Evolutionary conservation across 164 flowering plant genomes (phyloP).

Genomic region (Saururus chinensis): DNA sequence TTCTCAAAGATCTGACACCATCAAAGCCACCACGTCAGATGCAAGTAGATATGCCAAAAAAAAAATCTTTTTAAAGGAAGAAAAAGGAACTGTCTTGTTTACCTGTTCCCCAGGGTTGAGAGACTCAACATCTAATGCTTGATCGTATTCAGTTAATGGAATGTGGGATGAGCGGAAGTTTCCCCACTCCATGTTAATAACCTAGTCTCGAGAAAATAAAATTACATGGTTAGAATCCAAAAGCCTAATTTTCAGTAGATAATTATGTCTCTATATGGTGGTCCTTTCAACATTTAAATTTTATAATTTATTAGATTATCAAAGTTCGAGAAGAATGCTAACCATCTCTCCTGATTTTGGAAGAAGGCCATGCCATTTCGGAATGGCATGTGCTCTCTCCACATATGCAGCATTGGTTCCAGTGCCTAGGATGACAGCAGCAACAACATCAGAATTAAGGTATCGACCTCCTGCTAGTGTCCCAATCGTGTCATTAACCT

Average conservation of each 20-base stretch:
- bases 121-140: conserved; percentile 67
- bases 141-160: conserved; percentile 83
- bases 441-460: conserved; percentile 51
- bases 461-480: conserved; percentile 93
- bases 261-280: no score
- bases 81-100: neutral
- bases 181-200: conserved; percentile 99
- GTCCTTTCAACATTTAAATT: no score
- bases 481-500: conserved; percentile 98
- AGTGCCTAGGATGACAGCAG: conserved; percentile 93
- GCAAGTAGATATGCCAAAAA: neutral
- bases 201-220: conserved; percentile 28
- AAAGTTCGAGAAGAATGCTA: conserved; percentile 6
- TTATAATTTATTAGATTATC: no score
- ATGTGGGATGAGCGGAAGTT: conserved; percentile 85
- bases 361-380: conserved; percentile 88
- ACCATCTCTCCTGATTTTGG: conserved; percentile 97
- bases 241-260: neutral
- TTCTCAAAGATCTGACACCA: conserved; percentile 79
- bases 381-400: conserved; percentile 87
- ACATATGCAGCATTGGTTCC: conserved; percentile 99
- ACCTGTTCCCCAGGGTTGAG: conserved; percentile 93
- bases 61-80: conserved; percentile 1
- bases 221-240: neutral
- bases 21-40: conserved; percentile 2